Percentiles rank a stretch among this genome's conserved stretches.
Evolutionary conservation across 208 protist genomes (phyloP).

Genomic region (Wallacemonas collosoma): DNA sequence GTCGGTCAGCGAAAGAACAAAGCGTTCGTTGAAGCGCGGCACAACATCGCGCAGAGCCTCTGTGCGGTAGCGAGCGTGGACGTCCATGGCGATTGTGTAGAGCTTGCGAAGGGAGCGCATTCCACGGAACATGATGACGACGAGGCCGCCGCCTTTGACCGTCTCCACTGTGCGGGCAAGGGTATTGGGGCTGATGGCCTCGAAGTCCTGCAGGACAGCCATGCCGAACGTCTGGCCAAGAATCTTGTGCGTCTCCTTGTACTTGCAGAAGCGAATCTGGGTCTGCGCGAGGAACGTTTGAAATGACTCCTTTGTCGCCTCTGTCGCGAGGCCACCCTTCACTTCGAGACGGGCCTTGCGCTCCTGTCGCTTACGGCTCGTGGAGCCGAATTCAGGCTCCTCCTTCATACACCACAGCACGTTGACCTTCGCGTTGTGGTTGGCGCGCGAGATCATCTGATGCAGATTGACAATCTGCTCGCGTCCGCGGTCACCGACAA

Average conservation of each 20-base stretch:
- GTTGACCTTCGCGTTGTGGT: conserved; percentile 95
- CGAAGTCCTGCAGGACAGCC: conserved; percentile 99
- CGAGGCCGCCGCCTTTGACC: conserved; percentile 99
- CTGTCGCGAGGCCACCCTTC: conserved; percentile 91
- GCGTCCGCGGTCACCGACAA: conserved; percentile 98
- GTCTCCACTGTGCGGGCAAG: conserved; percentile 99
- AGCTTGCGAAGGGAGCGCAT: conserved; percentile 97
- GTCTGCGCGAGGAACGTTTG: conserved; percentile 98
- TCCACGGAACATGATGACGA: conserved; percentile 97
- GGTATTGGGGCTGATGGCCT: conserved; percentile 99
- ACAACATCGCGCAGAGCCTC: conserved; percentile 91
- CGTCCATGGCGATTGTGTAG: conserved; percentile 99
- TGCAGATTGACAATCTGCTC: conserved; percentile 99
- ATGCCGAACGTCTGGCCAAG: conserved; percentile 99
- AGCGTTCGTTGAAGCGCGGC: conserved; percentile 99
- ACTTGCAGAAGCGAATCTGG: conserved; percentile 99
- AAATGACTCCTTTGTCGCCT: conserved; percentile 97
- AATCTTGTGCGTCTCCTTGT: conserved; percentile 98
- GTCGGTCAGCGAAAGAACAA: conserved; percentile 97
- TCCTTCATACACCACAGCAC: conserved; percentile 99
- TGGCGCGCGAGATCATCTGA: conserved; percentile 98
- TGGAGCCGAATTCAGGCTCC: conserved; percentile 97
- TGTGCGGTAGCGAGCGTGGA: conserved; percentile 94
- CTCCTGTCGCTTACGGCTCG: conserved; percentile 94
- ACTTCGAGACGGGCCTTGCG: conserved; percentile 95